Evolutionary conservation across 371 early-diverging fungal species (phyloP).

Genomic region (Paraphysoderma sedebokerense): DNA sequence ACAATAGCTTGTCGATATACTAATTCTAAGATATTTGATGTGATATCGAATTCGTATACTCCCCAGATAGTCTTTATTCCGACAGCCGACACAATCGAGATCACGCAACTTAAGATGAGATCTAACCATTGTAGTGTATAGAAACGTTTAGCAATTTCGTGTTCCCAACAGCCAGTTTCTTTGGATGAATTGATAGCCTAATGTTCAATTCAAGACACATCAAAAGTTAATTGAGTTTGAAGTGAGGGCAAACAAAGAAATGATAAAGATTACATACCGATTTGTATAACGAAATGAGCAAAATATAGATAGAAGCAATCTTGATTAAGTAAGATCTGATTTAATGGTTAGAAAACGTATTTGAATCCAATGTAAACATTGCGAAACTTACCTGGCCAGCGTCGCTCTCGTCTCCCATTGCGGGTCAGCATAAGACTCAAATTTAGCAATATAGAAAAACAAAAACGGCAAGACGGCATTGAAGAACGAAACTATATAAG

Average conservation of each 20-base stretch:
- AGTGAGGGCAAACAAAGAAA: too few relatives aligned
- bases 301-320: constrained; percentile 4
- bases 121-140: constrained; percentile 1
- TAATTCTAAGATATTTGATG: constrained; percentile 6
- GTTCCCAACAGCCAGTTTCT: constrained; percentile 4
- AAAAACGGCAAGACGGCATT: constrained; percentile 4
- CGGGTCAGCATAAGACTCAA: constrained; percentile 4
- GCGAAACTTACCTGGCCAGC: too few relatives aligned
- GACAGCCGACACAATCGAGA: neutral
- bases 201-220: neutral
- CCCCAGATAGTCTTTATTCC: constrained; percentile 1
- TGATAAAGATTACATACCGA: neutral
- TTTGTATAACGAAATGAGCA: constrained; percentile 1
- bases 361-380: too few relatives aligned
- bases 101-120: neutral
- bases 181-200: neutral
- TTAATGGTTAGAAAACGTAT: too few relatives aligned
- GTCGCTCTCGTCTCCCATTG: neutral
- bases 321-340: constrained; percentile 4
- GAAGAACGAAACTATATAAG: constrained; percentile 2
- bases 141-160: constrained; percentile 2
- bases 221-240: neutral
- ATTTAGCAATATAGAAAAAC: neutral
- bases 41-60: neutral
- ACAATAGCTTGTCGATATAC: constrained; percentile 5